These are phyloP conservation scores for Chenopodium formosanum DNA, from an alignment of 148 eudicot genomes.

Conservation along the genomic window DNA sequence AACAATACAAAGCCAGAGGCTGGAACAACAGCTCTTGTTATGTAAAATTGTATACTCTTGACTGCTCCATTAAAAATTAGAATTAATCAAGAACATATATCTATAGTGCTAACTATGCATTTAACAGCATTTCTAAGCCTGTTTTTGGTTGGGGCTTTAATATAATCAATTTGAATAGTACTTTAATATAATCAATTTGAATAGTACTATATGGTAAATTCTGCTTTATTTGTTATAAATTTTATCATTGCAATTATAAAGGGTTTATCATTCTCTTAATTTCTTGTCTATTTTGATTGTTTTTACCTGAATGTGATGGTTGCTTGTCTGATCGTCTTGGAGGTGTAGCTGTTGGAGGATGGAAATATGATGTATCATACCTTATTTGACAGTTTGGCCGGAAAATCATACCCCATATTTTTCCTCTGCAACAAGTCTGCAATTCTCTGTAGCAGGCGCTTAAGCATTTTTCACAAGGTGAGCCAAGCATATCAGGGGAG, in stretches of 20 bases:
- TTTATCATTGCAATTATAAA: too few species aligned
- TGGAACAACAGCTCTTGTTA: neutral
- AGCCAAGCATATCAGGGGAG: slow-evolving; percentile 21
- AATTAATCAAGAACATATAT: neutral
- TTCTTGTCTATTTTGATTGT: too few species aligned
- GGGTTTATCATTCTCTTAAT: neutral
- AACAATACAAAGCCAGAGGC: neutral
- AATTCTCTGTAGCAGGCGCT: neutral
- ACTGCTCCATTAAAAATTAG: neutral
- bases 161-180: too few species aligned
- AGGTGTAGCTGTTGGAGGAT: neutral
- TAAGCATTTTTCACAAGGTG: slow-evolving; percentile 21
- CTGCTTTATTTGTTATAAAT: too few species aligned
- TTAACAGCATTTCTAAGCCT: neutral
- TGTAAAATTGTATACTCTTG: neutral
- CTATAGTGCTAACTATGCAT: neutral
- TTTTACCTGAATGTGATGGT: slow-evolving; percentile 6
- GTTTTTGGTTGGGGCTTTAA: neutral
- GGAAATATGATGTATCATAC: slow-evolving; percentile 5
- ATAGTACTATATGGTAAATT: too few species aligned
- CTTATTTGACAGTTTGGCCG: slow-evolving; percentile 24
- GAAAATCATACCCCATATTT: neutral
- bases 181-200: too few species aligned
- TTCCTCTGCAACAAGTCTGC: neutral
- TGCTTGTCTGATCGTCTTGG: slow-evolving; percentile 6